These are phyloP conservation scores for Paramecium caudatum DNA, from an alignment of 73 alveolate species.

Conservation along the genomic window DNA sequence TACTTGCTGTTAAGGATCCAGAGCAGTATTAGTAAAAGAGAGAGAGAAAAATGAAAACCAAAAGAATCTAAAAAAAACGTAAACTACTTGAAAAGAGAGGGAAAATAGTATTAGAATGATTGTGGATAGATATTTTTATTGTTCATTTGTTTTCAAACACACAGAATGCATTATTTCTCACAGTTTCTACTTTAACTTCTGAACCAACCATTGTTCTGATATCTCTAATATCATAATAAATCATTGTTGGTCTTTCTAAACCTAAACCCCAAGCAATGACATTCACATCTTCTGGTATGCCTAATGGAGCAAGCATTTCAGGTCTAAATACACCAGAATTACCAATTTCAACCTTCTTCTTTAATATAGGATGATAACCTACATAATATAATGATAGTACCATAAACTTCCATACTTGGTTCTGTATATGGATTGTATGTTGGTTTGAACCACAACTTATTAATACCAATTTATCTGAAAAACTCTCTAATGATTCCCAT, in stretches of 20 bases:
- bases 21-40: slow-evolving; percentile 1
- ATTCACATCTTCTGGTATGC: slow-evolving; percentile 98
- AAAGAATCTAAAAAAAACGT: slow-evolving; percentile 17
- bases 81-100: slow-evolving; percentile 5
- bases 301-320: slow-evolving; percentile 99
- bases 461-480: slow-evolving; percentile 98
- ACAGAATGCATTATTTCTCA: slow-evolving; percentile 95
- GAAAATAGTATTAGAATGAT: neutral
- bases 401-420: slow-evolving; percentile 98
- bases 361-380: slow-evolving; percentile 75
- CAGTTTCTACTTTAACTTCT: slow-evolving; percentile 91
- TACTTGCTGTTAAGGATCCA: slow-evolving; percentile 27
- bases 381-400: neutral
- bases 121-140: neutral
- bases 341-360: slow-evolving; percentile 94
- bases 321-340: slow-evolving; percentile 99
- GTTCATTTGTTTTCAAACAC: slow-evolving; percentile 83
- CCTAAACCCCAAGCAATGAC: slow-evolving; percentile 99
- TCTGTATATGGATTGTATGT: slow-evolving; percentile 99
- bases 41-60: slow-evolving; percentile 6
- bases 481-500: slow-evolving; percentile 96
- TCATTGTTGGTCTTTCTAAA: slow-evolving; percentile 99
- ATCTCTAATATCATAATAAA: slow-evolving; percentile 94
- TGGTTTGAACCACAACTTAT: slow-evolving; percentile 99
- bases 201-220: slow-evolving; percentile 98